Conservation (phyloP, 2,329 filamentous ascomycete species). For the Penicillium decumbens region DNA sequence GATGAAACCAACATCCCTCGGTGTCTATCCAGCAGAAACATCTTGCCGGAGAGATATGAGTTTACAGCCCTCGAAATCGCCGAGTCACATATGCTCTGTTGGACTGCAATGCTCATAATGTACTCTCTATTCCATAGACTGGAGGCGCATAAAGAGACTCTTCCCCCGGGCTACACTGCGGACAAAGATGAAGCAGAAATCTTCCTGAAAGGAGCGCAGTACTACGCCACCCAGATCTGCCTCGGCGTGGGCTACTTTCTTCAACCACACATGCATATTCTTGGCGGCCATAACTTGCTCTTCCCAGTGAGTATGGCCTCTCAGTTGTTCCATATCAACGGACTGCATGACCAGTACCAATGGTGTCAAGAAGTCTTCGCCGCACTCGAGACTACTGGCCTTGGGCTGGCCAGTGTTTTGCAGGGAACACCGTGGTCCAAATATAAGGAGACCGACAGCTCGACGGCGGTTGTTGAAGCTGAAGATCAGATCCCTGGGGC, state of each 20-base stretch:
- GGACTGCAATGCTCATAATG: constrained; percentile 12
- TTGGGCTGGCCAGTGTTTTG: constrained; percentile 9
- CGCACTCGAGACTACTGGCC: constrained; percentile 6
- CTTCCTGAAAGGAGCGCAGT: constrained; percentile 1
- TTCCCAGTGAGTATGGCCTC: constrained; percentile 11
- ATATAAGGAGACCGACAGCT: background rate
- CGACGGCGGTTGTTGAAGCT: background rate
- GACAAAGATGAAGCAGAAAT: background rate
- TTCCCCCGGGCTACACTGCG: background rate
- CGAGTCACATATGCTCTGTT: constrained; percentile 14
- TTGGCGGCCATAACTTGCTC: constrained; percentile 12
- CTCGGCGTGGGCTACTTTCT: constrained; percentile 14
- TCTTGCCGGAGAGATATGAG: constrained; percentile 8
- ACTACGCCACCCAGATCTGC: constrained; percentile 14
- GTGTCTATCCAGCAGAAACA: background rate
- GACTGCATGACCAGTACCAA: constrained; percentile 8
- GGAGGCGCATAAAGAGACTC: constrained; percentile 1
- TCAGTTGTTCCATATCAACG: constrained; percentile 7
- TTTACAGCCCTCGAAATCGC: constrained; percentile 11
- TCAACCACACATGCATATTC: constrained; percentile 15
- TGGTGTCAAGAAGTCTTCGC: constrained; percentile 16
- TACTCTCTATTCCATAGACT: constrained; percentile 7
- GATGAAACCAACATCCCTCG: background rate
- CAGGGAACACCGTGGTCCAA: constrained; percentile 15
- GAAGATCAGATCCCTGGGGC: background rate